phyloP scores from a whole-genome alignment of 345 rosid genomes.

The Citrus sp. region DNA sequence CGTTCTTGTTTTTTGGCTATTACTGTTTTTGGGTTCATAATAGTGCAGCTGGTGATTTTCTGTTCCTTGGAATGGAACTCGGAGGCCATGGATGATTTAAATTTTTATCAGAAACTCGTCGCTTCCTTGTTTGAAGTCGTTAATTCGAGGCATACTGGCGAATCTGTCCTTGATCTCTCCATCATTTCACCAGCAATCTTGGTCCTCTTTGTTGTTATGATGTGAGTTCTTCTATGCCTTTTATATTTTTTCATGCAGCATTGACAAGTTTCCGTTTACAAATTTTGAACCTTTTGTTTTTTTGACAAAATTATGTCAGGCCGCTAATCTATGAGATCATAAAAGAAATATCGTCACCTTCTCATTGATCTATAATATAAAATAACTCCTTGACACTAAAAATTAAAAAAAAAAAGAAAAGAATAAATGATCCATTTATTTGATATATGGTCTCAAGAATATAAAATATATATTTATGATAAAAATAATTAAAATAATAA shows the following conservation, averaged over 20 bases:
- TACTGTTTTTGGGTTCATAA: slow-evolving; percentile 25
- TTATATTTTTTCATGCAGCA: neutral
- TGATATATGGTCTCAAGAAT: too few relatives aligned
- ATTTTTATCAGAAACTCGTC: slow-evolving; percentile 12
- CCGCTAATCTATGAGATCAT: too few relatives aligned
- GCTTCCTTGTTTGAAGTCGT: slow-evolving; percentile 24
- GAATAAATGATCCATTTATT: too few relatives aligned
- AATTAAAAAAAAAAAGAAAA: too few relatives aligned
- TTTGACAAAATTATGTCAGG: neutral
- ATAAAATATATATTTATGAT: too few relatives aligned
- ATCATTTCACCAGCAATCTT: slow-evolving; percentile 24
- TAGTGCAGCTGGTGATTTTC: slow-evolving; percentile 22
- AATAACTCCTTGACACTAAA: too few relatives aligned
- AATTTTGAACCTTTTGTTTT: neutral
- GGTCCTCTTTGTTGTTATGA: slow-evolving; percentile 27
- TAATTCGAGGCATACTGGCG: slow-evolving; percentile 35
- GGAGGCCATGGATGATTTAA: slow-evolving; percentile 14
- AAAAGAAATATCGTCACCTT: too few relatives aligned
- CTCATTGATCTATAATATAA: too few relatives aligned
- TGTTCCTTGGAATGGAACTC: slow-evolving; percentile 39
- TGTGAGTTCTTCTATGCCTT: slow-evolving; percentile 23
- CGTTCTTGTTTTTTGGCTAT: slow-evolving; percentile 3
- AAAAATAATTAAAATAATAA: too few relatives aligned
- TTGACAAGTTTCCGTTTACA: too few relatives aligned
- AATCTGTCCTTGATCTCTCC: slow-evolving; percentile 29